Evolutionary conservation across 1,284 basidiomycete species (phyloP).

Genomic region (Naganishia cerealis): DNA sequence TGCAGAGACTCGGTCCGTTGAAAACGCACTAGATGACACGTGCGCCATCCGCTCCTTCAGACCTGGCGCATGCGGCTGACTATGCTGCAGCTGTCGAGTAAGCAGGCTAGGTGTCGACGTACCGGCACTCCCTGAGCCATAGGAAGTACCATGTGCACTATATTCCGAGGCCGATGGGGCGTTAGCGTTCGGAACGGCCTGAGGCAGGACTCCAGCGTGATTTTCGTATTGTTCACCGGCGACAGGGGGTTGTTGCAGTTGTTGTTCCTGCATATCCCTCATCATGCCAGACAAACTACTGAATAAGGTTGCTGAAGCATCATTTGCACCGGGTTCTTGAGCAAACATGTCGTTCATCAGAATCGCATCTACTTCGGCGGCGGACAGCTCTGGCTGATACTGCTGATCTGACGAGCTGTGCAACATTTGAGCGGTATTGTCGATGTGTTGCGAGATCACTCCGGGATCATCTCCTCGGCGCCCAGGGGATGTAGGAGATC

Average conservation of each 20-base stretch:
- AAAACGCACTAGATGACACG: not conserved
- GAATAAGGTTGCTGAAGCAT: constrained; percentile 12
- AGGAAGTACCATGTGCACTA: constrained; percentile 7
- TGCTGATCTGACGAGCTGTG: not conserved
- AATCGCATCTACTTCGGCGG: constrained; percentile 21
- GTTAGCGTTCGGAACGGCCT: not conserved
- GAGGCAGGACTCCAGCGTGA: not conserved
- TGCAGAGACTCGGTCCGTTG: constrained; percentile 19
- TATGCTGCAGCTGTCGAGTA: constrained; percentile 19
- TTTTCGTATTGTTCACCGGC: not conserved
- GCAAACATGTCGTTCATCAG: constrained; percentile 15
- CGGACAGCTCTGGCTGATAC: constrained; percentile 13
- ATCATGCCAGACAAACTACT: constrained; percentile 16
- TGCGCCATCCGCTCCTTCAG: not conserved
- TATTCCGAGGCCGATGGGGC: not conserved
- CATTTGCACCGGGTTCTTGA: not conserved
- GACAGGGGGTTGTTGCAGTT: not conserved
- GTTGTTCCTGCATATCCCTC: constrained; percentile 12
- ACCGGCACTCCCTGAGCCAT: constrained; percentile 16
- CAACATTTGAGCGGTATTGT: not conserved
- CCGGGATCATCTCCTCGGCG: not conserved
- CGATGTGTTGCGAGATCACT: not conserved
- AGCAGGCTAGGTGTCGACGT: constrained; percentile 21
- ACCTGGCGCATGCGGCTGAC: not conserved
- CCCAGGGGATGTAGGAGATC: not conserved